Conservation (phyloP, 129 eudicot species). For the Lactuca sativa region DNA sequence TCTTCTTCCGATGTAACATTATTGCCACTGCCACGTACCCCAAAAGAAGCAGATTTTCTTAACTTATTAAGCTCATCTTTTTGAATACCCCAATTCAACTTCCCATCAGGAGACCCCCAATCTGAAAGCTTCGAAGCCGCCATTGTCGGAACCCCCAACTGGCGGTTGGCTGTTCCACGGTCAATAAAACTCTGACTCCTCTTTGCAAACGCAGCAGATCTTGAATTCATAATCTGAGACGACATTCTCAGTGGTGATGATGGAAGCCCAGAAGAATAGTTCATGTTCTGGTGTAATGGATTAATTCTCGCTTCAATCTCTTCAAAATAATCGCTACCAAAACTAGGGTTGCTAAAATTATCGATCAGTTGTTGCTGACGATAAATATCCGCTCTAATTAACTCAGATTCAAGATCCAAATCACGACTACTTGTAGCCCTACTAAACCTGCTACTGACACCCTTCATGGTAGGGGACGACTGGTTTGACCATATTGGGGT, state of each 20-base stretch:
- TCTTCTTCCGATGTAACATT: slow-evolving; percentile 47
- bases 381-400: slow-evolving; percentile 35
- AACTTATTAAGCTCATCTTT: slow-evolving; percentile 72
- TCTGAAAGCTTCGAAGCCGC: slow-evolving; percentile 50
- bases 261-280: slow-evolving; percentile 47
- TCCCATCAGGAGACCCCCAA: slow-evolving; percentile 90
- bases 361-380: slow-evolving; percentile 53
- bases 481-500: slow-evolving; percentile 52
- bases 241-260: slow-evolving; percentile 58
- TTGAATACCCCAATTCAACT: slow-evolving; percentile 73
- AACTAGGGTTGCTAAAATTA: slow-evolving; percentile 38
- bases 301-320: slow-evolving; percentile 37
- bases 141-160: slow-evolving; percentile 47
- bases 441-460: slow-evolving; percentile 56
- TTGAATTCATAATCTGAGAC: slow-evolving; percentile 40
- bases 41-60: slow-evolving; percentile 81
- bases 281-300: slow-evolving; percentile 52
- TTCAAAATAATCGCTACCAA: slow-evolving; percentile 31
- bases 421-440: slow-evolving; percentile 60
- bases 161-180: slow-evolving; percentile 50
- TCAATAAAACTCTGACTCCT: slow-evolving; percentile 83
- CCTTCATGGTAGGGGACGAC: slow-evolving; percentile 54
- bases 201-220: slow-evolving; percentile 68
- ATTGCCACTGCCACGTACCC: slow-evolving; percentile 45
- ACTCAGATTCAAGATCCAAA: slow-evolving; percentile 49